Base-by-base conservation (phyloP, 192 early-diverging fungal genomes). In the Mortierella antarctica region DNA sequence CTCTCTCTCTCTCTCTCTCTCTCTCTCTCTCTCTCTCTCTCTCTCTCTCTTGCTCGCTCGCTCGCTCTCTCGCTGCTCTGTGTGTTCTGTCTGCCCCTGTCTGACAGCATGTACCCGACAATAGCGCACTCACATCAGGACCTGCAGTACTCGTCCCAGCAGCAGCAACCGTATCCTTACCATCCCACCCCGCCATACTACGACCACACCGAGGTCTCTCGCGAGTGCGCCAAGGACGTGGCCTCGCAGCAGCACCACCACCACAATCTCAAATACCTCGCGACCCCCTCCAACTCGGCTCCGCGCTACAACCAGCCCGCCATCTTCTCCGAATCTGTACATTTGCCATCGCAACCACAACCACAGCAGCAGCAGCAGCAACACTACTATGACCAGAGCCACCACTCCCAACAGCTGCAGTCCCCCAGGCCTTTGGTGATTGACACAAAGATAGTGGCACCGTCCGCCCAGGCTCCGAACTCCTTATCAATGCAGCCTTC, bases 161-260 rank as follows among this genome's bases (percentile, higher is more conserved):
- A 70, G 21, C 68, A 65, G 40, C 56, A 39, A 11, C 40, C 72
- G 2, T 74, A 65, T 10, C 49, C 49, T 13, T 61, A 66, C 20
- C 64, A 74, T 11, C 72, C 72, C 1, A 74, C 72, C 4, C 72
- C 72, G 1, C 72, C 72, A 6, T 74, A 74, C 57, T 67, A 67
- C 20, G 62, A 45, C 50, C 72, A 66, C 4, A n/a, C 56, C 0
- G 63, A 74, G 44, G 11, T 56, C 21, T 52, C n/a, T 41, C 68
- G 47, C 46, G 18, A 8, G 11, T 62, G 61, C 18, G 6, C 55
- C 14, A 68, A 68, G 6, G 48, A 46, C 41, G 17, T 55, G 7
- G 40, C 61, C 13, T 52, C 62, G 17, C 70, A 72, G 9, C 61
- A 56, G 17, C 70, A n/a, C 69, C 61, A 17, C 51, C n/a, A 6